phyloP scores from a whole-genome alignment of 2,329 filamentous ascomycete species.

The Aplosporella prunicola region DNA sequence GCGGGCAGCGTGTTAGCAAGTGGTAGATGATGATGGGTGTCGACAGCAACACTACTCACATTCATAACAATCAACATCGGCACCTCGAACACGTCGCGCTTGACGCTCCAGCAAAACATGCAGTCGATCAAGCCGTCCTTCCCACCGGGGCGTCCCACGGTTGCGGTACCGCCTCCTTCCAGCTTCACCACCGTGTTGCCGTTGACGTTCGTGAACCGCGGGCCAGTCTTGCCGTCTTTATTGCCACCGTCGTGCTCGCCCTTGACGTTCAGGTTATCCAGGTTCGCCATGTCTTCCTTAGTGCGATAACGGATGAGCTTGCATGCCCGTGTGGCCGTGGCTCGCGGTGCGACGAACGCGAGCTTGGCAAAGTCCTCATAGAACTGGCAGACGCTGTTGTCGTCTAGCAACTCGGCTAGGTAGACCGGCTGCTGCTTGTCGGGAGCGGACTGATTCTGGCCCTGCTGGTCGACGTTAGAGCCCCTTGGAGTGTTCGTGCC shows the following conservation, averaged over 20 bases:
- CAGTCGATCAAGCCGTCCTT: slow-evolving; percentile 89
- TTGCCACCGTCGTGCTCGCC: slow-evolving; percentile 6
- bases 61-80: slow-evolving; percentile 98
- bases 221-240: slow-evolving; percentile 2
- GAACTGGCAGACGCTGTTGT: slow-evolving; percentile 86
- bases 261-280: slow-evolving; percentile 18
- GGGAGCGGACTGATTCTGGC: slow-evolving; percentile 15
- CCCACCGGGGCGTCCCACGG: slow-evolving; percentile 69
- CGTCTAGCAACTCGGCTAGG: slow-evolving; percentile 83
- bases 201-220: background rate
- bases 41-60: slow-evolving; percentile 50
- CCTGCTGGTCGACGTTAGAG: slow-evolving; percentile 21
- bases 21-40: background rate
- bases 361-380: slow-evolving; percentile 92
- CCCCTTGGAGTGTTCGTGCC: slow-evolving; percentile 39
- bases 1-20: background rate
- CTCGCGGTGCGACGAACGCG: slow-evolving; percentile 83
- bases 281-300: slow-evolving; percentile 27
- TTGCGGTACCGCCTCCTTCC: slow-evolving; percentile 43
- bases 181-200: slow-evolving; percentile 8
- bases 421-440: slow-evolving; percentile 64
- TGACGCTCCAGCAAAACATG: slow-evolving; percentile 94
- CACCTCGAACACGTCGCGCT: slow-evolving; percentile 94
- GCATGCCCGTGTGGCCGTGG: slow-evolving; percentile 73
- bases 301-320: slow-evolving; percentile 79